A percentile compares a stretch with the other conserved stretches of the same genome.
Evolutionary conservation across 768 basidiomycete genomes (phyloP).

Genomic region (Rhizopogon vesiculosus): DNA sequence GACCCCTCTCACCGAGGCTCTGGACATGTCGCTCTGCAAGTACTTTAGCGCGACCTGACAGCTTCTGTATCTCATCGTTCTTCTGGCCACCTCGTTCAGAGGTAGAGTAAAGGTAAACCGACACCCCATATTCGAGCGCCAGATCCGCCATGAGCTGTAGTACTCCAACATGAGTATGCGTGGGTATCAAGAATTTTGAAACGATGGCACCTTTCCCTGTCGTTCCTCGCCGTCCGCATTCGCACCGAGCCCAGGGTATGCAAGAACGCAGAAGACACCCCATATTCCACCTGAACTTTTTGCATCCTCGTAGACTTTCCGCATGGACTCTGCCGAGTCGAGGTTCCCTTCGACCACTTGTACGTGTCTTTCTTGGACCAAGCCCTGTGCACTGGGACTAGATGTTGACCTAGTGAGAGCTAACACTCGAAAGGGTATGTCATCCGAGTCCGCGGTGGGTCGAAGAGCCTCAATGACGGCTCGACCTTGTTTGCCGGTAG

Average conservation of each 20-base stretch:
- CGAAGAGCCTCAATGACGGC: constrained; percentile 27
- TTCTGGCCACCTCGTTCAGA: constrained; percentile 33
- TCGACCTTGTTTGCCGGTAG: constrained; percentile 34
- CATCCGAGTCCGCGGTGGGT: constrained; percentile 3
- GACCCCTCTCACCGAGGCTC: constrained; percentile 22
- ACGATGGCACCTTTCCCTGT: constrained; percentile 32
- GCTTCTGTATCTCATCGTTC: constrained; percentile 24
- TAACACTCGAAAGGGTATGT: constrained; percentile 26
- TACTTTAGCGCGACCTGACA: constrained; percentile 29
- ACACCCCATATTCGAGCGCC: constrained; percentile 31
- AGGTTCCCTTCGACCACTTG: constrained; percentile 32
- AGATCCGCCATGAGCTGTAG: constrained; percentile 30
- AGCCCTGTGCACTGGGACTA: constrained; percentile 22
- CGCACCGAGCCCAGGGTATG: constrained; percentile 37
- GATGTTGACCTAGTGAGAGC: constrained; percentile 32
- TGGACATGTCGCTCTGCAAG: constrained; percentile 32
- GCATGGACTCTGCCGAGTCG: constrained; percentile 22
- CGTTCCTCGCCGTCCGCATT: constrained; percentile 33
- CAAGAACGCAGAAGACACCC: constrained; percentile 36
- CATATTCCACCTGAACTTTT: constrained; percentile 26
- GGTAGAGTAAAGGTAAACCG: constrained; percentile 32
- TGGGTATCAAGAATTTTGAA: not conserved
- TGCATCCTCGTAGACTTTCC: constrained; percentile 31
- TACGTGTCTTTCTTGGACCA: constrained; percentile 22
- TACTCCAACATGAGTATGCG: not conserved